phyloP scores from a whole-genome alignment of 345 rosid species.

The Euphorbia lathyris region DNA sequence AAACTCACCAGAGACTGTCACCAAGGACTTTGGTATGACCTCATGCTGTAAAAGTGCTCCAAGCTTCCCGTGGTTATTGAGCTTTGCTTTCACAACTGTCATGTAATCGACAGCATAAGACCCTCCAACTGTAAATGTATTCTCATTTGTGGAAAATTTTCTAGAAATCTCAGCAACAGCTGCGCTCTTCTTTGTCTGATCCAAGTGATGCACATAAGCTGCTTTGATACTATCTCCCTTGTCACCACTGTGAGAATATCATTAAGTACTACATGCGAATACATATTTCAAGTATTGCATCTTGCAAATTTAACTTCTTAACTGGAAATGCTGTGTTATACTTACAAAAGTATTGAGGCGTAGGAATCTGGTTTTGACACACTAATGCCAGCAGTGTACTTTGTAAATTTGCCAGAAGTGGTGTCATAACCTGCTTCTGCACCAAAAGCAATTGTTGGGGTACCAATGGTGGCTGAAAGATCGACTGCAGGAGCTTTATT shows the following conservation, averaged over 20 bases:
- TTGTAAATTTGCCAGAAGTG: conserved; percentile 55
- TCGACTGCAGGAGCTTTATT: conserved; percentile 69
- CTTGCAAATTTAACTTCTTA: neutral
- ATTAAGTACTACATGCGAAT: neutral
- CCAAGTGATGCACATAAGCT: conserved; percentile 71
- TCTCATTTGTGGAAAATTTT: conserved; percentile 86
- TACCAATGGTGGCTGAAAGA: conserved; percentile 75
- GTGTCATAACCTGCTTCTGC: conserved; percentile 91
- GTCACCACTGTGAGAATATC: conserved; percentile 59
- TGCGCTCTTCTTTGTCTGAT: conserved; percentile 55
- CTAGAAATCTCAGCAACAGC: conserved; percentile 75
- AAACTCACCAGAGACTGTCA: conserved; percentile 78
- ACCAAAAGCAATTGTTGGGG: conserved; percentile 80
- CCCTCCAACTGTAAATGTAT: conserved; percentile 78
- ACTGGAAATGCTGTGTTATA: neutral
- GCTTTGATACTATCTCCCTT: conserved; percentile 80
- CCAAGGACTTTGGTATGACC: conserved; percentile 64
- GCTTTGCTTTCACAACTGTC: conserved; percentile 78
- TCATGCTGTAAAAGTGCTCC: conserved; percentile 88
- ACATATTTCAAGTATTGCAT: neutral
- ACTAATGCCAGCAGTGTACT: conserved; percentile 81
- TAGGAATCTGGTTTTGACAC: conserved; percentile 66
- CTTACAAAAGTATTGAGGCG: conserved; percentile 80
- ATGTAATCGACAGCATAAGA: conserved; percentile 63
- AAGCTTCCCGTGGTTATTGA: conserved; percentile 74